Conservation (phyloP, 345 rosid genomes). For the Draba incana region DNA sequence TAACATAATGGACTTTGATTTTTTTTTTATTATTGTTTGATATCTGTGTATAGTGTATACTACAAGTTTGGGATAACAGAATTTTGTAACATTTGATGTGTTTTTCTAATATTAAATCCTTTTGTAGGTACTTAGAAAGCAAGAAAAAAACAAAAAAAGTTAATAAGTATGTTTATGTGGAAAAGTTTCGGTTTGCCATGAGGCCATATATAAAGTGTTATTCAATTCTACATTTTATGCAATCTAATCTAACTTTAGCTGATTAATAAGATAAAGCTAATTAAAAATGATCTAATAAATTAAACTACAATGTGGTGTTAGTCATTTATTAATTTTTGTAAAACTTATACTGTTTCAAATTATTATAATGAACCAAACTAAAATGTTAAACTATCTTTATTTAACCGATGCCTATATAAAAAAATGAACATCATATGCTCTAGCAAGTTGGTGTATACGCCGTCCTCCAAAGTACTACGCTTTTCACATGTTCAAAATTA, state of each 20-base stretch:
- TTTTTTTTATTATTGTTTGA: slow-evolving; percentile 4
- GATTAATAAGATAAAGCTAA: too few relatives aligned
- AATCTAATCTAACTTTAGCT: too few relatives aligned
- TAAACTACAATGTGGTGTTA: too few relatives aligned
- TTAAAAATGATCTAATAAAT: too few relatives aligned
- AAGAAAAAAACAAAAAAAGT: too few relatives aligned
- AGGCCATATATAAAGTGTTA: too few relatives aligned
- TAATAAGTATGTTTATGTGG: too few relatives aligned
- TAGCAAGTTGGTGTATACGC: background rate
- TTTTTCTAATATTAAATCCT: background rate
- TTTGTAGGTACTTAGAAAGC: too few relatives aligned
- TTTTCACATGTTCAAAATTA: slow-evolving; percentile 4
- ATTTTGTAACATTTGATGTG: slow-evolving; percentile 1
- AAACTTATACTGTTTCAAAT: background rate
- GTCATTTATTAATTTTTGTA: too few relatives aligned
- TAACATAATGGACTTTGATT: too few relatives aligned
- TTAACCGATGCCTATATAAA: background rate
- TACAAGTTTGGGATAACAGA: slow-evolving; percentile 32
- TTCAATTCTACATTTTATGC: too few relatives aligned
- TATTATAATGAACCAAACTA: background rate
- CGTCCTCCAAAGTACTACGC: background rate
- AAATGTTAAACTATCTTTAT: background rate
- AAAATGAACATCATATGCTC: background rate
- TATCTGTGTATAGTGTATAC: slow-evolving; percentile 36
- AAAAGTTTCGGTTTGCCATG: too few relatives aligned